These are phyloP conservation scores for Talaromyces atroroseus DNA, from an alignment of 2,329 filamentous ascomycete species.

Conservation along the genomic window DNA sequence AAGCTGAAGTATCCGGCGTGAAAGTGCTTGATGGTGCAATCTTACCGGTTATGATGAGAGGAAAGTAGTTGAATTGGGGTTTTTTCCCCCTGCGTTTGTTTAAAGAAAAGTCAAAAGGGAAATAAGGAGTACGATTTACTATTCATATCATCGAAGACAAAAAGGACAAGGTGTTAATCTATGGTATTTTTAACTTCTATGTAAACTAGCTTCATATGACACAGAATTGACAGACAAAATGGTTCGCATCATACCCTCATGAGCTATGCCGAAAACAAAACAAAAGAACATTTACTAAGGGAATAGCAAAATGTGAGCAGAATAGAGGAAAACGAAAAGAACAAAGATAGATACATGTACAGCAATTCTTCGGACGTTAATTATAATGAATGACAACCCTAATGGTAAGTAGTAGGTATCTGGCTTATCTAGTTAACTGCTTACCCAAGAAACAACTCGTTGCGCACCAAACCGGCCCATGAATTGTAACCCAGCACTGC, in stretches of 20 bases:
- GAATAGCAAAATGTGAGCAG: neutral
- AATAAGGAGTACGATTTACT: neutral
- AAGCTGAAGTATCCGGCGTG: slow-evolving; percentile 50
- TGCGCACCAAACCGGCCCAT: slow-evolving; percentile 80
- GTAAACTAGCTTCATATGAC: neutral
- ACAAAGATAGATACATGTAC: neutral
- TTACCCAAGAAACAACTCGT: slow-evolving; percentile 83
- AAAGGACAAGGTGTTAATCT: neutral
- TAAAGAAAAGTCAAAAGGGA: neutral
- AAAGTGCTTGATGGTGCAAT: slow-evolving; percentile 53
- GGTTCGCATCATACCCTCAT: neutral
- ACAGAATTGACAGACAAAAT: neutral
- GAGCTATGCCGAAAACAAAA: neutral
- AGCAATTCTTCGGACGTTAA: too few species aligned
- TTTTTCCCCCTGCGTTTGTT: neutral
- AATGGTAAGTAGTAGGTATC: too few species aligned
- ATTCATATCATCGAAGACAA: neutral
- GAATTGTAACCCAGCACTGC: slow-evolving; percentile 77
- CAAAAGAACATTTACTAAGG: too few species aligned
- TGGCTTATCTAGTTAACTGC: slow-evolving; percentile 46
- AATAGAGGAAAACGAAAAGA: neutral
- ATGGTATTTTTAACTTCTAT: neutral
- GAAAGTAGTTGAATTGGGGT: slow-evolving; percentile 11
- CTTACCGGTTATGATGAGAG: slow-evolving; percentile 42
- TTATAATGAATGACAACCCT: too few species aligned